Base-by-base conservation (phyloP, 345 rosid genomes). In the Camelina sativa region DNA sequence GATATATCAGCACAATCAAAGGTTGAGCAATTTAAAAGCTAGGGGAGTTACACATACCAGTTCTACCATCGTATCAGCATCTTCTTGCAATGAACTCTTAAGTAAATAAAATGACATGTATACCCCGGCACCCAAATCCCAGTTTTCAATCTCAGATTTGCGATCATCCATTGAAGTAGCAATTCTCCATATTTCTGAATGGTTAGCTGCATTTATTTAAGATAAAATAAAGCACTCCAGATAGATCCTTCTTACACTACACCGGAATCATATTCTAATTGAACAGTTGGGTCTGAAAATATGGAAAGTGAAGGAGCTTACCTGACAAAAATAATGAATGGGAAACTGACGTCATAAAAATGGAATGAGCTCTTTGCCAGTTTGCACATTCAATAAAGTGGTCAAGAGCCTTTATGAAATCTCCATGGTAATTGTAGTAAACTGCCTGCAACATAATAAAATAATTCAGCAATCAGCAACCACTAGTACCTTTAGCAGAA, bases 101-200 rank as follows among this genome's bases (percentile, higher is more conserved):
- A 88, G 67, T 58, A 82, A 77, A 82, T 90, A 92, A 76, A 87
- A 92, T n/a, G 89, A 83, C 62, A 90, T 76, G 77, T 89, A 90
- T 61, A 90, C 82, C 67, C 97, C 96, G 56, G 94, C 97, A 80
- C 98, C 98, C 77, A 95, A 83, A 78, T 92, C 99, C 98, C 97
- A 95, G 76, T 95, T 82, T 54, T 86, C 97, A 83, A 95, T 92
- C 84, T 92, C 97, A 73, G 94, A 90, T 85, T 92, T 92, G 76
- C 91, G 83, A 68, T 80, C 85, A 84, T 92, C 97, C 97, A 92
- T 92, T 62, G 81, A 80, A 30, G 88, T 85, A 51, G 89, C 91
- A 60, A 92, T 83, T 64, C 86, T 85, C 96, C 94, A 90, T 67
- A 89, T 78, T 67, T 92, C 96, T 5, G 93, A 83, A 73, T 88